These are phyloP conservation scores for Knoxia roxburghii DNA, from an alignment of 257 asterid genomes.

Conservation along the genomic window DNA sequence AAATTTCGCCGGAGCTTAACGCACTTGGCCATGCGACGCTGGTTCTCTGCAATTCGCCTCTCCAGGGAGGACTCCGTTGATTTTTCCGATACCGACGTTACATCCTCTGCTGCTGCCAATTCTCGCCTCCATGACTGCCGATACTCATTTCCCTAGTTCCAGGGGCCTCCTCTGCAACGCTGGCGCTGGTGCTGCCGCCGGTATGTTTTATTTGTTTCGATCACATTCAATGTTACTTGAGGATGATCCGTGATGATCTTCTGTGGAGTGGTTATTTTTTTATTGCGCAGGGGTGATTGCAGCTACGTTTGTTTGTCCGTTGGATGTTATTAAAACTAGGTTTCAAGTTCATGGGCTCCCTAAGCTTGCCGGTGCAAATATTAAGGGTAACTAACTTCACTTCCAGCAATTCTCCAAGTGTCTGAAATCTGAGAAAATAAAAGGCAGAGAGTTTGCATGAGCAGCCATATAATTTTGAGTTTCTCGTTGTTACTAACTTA, in stretches of 20 bases:
- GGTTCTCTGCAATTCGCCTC: conserved; percentile 64
- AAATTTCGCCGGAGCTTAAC: conserved; percentile 22
- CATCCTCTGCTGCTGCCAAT: conserved; percentile 16
- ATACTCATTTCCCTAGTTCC: conserved; percentile 60
- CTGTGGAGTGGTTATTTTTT: conserved; percentile 5
- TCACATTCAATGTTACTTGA: not conserved
- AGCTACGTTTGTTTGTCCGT: conserved; percentile 94
- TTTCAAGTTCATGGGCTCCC: conserved; percentile 92
- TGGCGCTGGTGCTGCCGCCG: conserved; percentile 97
- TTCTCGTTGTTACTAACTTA: too few relatives aligned
- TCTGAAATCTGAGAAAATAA: not conserved
- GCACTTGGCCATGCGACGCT: conserved; percentile 89
- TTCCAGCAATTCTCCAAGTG: not conserved
- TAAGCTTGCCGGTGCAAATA: conserved; percentile 49
- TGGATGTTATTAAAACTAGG: conserved; percentile 98
- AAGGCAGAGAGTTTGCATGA: not conserved
- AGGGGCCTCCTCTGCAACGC: conserved; percentile 82
- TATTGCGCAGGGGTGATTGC: conserved; percentile 82
- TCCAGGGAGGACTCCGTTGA: conserved; percentile 56
- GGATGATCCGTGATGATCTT: not conserved
- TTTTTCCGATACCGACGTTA: conserved; percentile 6
- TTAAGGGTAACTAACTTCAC: conserved; percentile 48
- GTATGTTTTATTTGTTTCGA: conserved; percentile 21
- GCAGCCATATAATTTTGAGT: too few relatives aligned
- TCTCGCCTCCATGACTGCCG: conserved; percentile 45